These are phyloP conservation scores for Fusarium anguioides DNA, from an alignment of 2,329 filamentous ascomycete genomes.

Conservation along the genomic window DNA sequence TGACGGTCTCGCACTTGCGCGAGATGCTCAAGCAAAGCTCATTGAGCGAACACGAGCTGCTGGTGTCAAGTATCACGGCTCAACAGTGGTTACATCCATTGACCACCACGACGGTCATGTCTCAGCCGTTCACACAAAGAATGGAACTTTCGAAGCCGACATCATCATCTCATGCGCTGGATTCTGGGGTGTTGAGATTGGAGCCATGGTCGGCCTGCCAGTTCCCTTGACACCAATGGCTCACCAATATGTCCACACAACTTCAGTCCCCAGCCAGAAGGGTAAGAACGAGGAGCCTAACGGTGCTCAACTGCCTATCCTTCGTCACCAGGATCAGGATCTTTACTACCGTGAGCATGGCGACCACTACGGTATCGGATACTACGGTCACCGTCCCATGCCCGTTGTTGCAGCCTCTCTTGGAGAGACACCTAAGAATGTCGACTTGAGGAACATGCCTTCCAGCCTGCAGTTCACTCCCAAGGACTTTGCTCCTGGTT, in stretches of 20 bases:
- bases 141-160: conserved; percentile 64
- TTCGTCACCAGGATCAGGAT: conserved; percentile 72
- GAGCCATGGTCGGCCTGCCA: conserved; percentile 67
- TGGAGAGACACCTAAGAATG: conserved; percentile 62
- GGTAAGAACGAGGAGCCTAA: conserved; percentile 54
- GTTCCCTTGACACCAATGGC: conserved; percentile 70
- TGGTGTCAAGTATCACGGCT: conserved; percentile 68
- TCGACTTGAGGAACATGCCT: conserved; percentile 71
- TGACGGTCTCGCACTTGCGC: conserved; percentile 70
- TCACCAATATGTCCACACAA: conserved; percentile 74
- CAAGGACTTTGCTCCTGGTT: conserved; percentile 70
- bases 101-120: conserved; percentile 60
- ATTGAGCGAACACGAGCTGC: conserved; percentile 67
- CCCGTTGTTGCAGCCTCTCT: conserved; percentile 66
- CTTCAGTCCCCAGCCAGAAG: conserved; percentile 57
- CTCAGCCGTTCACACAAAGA: conserved; percentile 65
- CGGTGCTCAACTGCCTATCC: conserved; percentile 66
- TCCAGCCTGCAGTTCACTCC: conserved; percentile 69
- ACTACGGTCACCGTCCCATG: conserved; percentile 72
- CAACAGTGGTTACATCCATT: conserved; percentile 68
- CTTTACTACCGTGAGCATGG: conserved; percentile 74
- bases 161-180: conserved; percentile 72
- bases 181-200: conserved; percentile 74
- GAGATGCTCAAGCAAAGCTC: conserved; percentile 69
- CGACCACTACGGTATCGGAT: conserved; percentile 71